Evolutionary conservation across 495 filamentous ascomycete species (phyloP), one percentile per base, ranked within the genome.

Genomic region (Poronia punctata): DNA sequence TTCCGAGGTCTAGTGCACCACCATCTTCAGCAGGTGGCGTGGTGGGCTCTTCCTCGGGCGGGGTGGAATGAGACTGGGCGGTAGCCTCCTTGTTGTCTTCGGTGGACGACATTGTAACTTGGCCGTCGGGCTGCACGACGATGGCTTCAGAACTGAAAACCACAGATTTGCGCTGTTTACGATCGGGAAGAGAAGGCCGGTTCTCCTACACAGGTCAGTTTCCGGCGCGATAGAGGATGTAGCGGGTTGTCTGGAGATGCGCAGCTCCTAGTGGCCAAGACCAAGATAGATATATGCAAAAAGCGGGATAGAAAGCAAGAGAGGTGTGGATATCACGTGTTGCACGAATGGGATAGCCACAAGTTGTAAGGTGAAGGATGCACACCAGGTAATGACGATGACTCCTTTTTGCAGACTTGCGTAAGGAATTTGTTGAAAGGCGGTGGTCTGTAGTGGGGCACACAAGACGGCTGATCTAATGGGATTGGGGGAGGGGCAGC

Each of bases 71-170:
- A 51, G 78, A 80, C 58, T 80, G 68, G 35, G 83, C 84, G 43
- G 79, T 80, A 40, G 68, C 61, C 60, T 86, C 82, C 56, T 82
- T 78, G 45, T 72, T 68, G 21, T 74, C 71, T 40, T 75, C 76
- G 49, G 88, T 79, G 43, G 66, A 59, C 50, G 71, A 61, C 64
- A 69, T 71, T 60, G 76, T 85, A 43, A 95, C 76, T 62, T 78
- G 75, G 41, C 88, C 88, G 70, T 92, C 84, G 56, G 77, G 76
- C 67, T 90, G 82, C 52, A 93, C 86, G 53, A 93, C 80, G 45
- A 83, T 78, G 35, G 82, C 70, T 46, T 82, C 84, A 64, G 89
- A 84, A 54, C 79, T 86, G 63, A 95, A 95, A 21, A 86, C 83
- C 51, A 95, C 88, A 23, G 84, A 90, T 60, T 95, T 95, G 65